Percentiles rank a stretch among this genome's conserved stretches.
Conservation (phyloP, 192 early-diverging fungal species). For the Podochytrium sp. region DNA sequence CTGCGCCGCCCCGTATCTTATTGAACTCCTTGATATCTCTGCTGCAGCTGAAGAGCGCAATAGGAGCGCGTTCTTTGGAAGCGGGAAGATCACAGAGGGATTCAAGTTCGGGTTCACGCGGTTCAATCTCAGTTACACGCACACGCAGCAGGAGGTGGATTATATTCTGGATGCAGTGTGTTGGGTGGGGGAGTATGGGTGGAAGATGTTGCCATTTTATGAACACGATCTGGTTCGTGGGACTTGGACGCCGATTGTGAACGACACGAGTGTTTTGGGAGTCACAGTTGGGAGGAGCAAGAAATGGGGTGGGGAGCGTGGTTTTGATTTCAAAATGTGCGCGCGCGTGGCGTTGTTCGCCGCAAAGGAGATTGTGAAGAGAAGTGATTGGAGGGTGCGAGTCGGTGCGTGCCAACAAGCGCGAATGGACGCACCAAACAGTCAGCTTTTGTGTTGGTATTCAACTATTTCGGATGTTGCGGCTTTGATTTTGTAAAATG, state of each 20-base stretch:
- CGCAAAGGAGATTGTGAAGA: no score
- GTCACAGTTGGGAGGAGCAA: no score
- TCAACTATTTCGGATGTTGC: not conserved
- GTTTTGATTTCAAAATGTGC: no score
- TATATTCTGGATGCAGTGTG: conserved; percentile 43
- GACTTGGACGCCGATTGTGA: not conserved
- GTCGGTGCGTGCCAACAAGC: not conserved
- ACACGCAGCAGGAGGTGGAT: conserved; percentile 42
- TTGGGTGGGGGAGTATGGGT: conserved; percentile 42
- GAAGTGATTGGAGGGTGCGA: no score
- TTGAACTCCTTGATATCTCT: not conserved
- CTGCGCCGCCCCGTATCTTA: conserved; percentile 44
- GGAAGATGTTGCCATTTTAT: conserved; percentile 40
- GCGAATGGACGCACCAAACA: not conserved
- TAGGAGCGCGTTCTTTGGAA: not conserved
- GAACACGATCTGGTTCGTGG: not conserved
- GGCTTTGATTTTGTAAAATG: not conserved
- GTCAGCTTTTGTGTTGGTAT: not conserved
- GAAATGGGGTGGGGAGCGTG: no score
- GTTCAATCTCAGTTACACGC: conserved; percentile 46
- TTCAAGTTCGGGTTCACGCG: conserved; percentile 44
- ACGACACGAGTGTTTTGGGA: no score
- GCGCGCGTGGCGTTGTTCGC: no score
- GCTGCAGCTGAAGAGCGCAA: not conserved
- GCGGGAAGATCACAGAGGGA: conserved; percentile 25